phyloP scores from a whole-genome alignment of 495 filamentous ascomycete genomes.

The Penicillium dipodomyicola region DNA sequence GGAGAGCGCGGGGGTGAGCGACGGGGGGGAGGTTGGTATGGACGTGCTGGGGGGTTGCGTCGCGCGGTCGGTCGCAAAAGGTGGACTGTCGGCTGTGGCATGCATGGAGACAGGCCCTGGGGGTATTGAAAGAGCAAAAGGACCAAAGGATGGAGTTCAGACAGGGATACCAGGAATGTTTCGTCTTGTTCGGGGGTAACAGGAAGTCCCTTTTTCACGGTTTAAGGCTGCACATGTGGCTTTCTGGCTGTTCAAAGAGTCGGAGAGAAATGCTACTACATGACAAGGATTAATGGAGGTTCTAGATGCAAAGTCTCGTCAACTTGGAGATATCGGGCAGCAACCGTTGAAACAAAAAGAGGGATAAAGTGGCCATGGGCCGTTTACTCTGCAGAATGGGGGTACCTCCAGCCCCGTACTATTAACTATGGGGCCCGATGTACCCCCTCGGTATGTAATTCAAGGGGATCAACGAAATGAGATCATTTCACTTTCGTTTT shows the following conservation, averaged over 20 bases:
- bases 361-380: conserved; percentile 27
- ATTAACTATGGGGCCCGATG: conserved; percentile 22
- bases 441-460: conserved; percentile 31
- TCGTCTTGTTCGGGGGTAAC: conserved; percentile 22
- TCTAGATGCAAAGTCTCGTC: not conserved
- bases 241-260: conserved; percentile 5
- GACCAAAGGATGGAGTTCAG: conserved; percentile 16
- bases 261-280: conserved; percentile 19
- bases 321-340: conserved; percentile 24
- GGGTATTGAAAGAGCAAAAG: conserved; percentile 18
- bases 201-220: conserved; percentile 7
- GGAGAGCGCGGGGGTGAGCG: conserved; percentile 31
- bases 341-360: conserved; percentile 28
- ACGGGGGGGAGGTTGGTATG: conserved; percentile 30
- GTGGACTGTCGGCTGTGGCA: conserved; percentile 39
- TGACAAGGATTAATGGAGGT: conserved; percentile 9
- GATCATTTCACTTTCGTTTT: conserved; percentile 13
- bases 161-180: conserved; percentile 37
- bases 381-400: conserved; percentile 19
- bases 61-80: conserved; percentile 32
- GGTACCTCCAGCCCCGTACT: conserved; percentile 22
- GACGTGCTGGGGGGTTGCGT: conserved; percentile 31
- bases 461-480: conserved; percentile 29
- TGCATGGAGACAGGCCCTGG: conserved; percentile 40
- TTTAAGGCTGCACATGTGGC: not conserved